Evolutionary conservation across 331 rosid genomes (phyloP), one percentile per base, ranked within the genome.

Genomic region (Malus hybrid): DNA sequence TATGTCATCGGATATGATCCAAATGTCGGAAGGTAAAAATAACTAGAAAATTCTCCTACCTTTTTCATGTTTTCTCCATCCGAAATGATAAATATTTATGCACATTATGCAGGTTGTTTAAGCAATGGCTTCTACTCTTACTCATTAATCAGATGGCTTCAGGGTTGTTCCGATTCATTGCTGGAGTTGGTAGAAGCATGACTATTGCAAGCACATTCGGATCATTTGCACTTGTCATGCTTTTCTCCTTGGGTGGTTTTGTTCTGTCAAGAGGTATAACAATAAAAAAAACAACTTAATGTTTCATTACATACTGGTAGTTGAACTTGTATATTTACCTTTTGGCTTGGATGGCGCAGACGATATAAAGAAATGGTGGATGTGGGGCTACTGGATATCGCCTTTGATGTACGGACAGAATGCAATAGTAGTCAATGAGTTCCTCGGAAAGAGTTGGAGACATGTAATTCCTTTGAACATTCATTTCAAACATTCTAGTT

Each of bases 1-100:
- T 90, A 87, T 56, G 84, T 80, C 85, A 87, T 87, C 77, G 95
- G 92, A 74, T 86, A 78, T 73, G 95, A 87, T 81, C 92, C 92
- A 36, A 48, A 79, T 77, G 80, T 81, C 73, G 87, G 70, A 77
- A 87, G 95, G 95, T 89, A 84, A 70, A 56, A 22, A 0, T 52
- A 39, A 18, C 24, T 62, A 27, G 67, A 9, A 29, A 54, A 20
- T 8, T n/a, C 18, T 8, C 15, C 44, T 8, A 72, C 65, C 8
- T 56, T 57, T 69, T 54, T 7, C 19, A 24, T 28, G 42, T 28
- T 65, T 11, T 16, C 14, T 67, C 44, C 39, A 59, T 39, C 18
- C 16, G 14, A 12, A 73, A 14, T 59, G 44, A 34, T 55, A 28
- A 8, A 15, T 16, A 36, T 36, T 34, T 31, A 55, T 71, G 65